Percentiles rank a stretch among this genome's conserved stretches.
Conservation (phyloP, 192 early-diverging fungal species). For the Coemansia sp. region DNA sequence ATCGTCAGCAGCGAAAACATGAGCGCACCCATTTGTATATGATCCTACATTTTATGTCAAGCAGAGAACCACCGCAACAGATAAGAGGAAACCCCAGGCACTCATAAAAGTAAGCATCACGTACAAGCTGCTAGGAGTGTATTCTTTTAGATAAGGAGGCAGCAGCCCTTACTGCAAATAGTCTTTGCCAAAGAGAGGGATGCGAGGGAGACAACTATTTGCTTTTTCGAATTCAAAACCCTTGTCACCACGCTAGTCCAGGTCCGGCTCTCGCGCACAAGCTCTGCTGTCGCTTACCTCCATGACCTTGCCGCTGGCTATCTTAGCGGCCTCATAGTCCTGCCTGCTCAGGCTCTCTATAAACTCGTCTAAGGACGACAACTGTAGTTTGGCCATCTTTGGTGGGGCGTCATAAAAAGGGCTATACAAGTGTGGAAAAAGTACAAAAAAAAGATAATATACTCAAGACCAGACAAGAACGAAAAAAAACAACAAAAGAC, state of each 20-base stretch:
- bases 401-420: conserved; percentile 18
- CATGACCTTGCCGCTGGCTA: conserved; percentile 53
- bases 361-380: conserved; percentile 48
- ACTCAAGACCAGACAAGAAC: background rate
- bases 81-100: background rate
- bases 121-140: background rate
- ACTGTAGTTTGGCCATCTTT: conserved; percentile 44
- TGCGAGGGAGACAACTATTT: background rate
- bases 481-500: background rate
- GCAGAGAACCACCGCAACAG: background rate
- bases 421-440: conserved; percentile 1
- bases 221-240: conserved; percentile 3
- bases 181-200: background rate
- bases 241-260: background rate
- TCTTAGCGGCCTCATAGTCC: conserved; percentile 51
- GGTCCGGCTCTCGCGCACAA: background rate
- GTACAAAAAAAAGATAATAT: background rate
- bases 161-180: background rate
- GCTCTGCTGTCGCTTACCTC: conserved; percentile 28
- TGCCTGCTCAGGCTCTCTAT: conserved; percentile 43
- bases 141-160: background rate
- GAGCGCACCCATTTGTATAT: conserved; percentile 48
- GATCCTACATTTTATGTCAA: conserved; percentile 28
- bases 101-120: background rate
- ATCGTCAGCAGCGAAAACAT: conserved; percentile 55